Percentiles rank a stretch among this genome's conserved stretches.
Evolutionary conservation across 768 basidiomycete genomes (phyloP).

Genomic region (Trametes meyenii): DNA sequence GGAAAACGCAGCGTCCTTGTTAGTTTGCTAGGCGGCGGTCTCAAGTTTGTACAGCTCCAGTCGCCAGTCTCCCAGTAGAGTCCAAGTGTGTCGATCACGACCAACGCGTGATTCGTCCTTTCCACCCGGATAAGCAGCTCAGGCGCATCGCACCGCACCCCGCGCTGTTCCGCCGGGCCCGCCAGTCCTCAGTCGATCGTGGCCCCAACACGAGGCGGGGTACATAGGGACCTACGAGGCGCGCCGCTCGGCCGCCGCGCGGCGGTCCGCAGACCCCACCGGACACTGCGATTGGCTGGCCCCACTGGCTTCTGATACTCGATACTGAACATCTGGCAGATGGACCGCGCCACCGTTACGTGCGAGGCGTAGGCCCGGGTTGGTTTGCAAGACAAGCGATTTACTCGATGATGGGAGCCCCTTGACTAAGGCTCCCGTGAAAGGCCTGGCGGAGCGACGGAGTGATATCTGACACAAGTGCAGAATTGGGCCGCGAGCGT

Average conservation of each 20-base stretch:
- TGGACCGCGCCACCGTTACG: not conserved
- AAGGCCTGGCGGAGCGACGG: not conserved
- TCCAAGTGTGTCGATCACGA: too few species aligned
- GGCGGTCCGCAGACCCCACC: not conserved
- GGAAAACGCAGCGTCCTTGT: too few species aligned
- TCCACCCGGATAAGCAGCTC: constrained; percentile 5
- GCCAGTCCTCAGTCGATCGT: not conserved
- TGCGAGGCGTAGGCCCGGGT: too few species aligned
- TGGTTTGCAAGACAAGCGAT: too few species aligned
- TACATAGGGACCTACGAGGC: constrained; percentile 20
- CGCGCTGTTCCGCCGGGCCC: constrained; percentile 9
- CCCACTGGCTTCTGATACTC: not conserved
- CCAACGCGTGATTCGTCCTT: too few species aligned
- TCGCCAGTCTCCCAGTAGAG: too few species aligned
- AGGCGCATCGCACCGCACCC: constrained; percentile 1
- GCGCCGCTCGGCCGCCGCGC: constrained; percentile 3
- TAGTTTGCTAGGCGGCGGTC: too few species aligned
- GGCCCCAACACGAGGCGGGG: constrained; percentile 19
- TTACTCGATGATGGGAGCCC: not conserved
- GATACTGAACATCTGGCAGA: not conserved
- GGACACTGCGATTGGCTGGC: not conserved
- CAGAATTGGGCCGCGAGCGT: too few species aligned
- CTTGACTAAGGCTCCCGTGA: constrained; percentile 10
- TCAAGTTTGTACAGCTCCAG: too few species aligned
- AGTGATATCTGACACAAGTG: not conserved